phyloP scores from a whole-genome alignment of 1,139 yeast genomes.

The Casaregolazyma lundiana region DNA sequence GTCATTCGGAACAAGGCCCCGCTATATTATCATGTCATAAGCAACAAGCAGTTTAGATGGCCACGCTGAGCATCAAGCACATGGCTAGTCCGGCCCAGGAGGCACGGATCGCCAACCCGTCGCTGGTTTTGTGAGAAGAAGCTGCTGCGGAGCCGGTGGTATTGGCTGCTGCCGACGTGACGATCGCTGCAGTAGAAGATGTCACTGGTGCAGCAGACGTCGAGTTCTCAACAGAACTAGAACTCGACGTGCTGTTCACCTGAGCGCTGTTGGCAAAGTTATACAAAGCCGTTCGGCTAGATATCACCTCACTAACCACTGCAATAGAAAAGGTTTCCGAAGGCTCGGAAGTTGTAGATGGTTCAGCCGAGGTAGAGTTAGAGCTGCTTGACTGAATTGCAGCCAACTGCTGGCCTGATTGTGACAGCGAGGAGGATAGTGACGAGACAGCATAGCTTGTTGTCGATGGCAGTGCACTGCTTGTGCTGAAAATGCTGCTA shows the following conservation, averaged over 20 bases:
- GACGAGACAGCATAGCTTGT: slow-evolving; percentile 2
- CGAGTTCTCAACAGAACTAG: slow-evolving; percentile 7
- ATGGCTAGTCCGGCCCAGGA: too few relatives aligned
- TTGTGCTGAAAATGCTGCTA: background rate
- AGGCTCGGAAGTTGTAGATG: slow-evolving; percentile 8
- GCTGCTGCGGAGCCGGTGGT: background rate
- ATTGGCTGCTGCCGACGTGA: background rate
- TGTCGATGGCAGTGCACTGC: background rate
- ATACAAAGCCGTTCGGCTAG: slow-evolving; percentile 25
- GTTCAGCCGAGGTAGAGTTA: too few relatives aligned
- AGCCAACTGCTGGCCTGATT: slow-evolving; percentile 2
- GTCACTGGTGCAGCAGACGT: slow-evolving; percentile 6
- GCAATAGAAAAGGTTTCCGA: slow-evolving; percentile 16
- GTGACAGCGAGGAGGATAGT: slow-evolving; percentile 5
- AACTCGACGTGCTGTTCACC: slow-evolving; percentile 11
- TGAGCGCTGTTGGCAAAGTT: slow-evolving; percentile 20
- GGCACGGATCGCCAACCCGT: too few relatives aligned
- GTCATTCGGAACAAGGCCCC: too few relatives aligned
- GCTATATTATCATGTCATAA: too few relatives aligned
- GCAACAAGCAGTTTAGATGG: too few relatives aligned
- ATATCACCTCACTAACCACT: slow-evolving; percentile 19
- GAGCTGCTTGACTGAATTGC: slow-evolving; percentile 1
- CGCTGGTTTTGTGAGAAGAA: too few relatives aligned
- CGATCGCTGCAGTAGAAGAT: background rate
- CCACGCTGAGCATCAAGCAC: too few relatives aligned